Percentiles rank a stretch among this genome's conserved stretches.
Conservation (phyloP, 345 rosid species). For the Odontarrhena argentea region DNA sequence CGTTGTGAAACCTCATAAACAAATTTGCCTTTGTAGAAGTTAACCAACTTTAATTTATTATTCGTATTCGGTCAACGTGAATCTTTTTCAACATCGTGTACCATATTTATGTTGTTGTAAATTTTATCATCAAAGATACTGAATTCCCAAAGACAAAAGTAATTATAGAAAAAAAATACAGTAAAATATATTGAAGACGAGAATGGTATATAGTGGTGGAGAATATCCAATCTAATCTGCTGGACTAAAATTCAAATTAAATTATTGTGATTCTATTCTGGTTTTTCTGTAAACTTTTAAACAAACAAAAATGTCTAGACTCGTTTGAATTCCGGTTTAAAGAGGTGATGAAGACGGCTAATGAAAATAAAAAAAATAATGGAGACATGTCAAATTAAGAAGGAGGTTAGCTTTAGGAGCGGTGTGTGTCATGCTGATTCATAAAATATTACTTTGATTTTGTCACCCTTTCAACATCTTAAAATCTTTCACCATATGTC, state of each 20-base stretch:
- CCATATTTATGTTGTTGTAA: no score
- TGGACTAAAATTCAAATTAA: no score
- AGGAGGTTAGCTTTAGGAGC: slow-evolving; percentile 5
- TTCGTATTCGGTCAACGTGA: not conserved
- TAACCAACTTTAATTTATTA: slow-evolving; percentile 1
- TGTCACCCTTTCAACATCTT: slow-evolving; percentile 28
- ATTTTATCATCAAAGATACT: no score
- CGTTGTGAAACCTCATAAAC: not conserved
- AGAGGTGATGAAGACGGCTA: not conserved
- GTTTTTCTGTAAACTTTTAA: no score
- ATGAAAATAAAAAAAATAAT: not conserved
- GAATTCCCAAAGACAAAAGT: no score
- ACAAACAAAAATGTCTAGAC: not conserved
- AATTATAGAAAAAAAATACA: no score
- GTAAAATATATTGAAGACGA: no score
- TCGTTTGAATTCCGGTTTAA: not conserved
- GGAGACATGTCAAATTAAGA: not conserved
- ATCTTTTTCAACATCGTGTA: not conserved
- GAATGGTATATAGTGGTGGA: no score
- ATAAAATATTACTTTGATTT: not conserved
- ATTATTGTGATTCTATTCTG: no score
- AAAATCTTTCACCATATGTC: slow-evolving; percentile 14
- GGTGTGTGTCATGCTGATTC: slow-evolving; percentile 32
- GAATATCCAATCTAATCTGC: no score
- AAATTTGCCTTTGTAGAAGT: slow-evolving; percentile 6